These are phyloP conservation scores for Trametes gibbosa DNA, from an alignment of 768 basidiomycete species.

Conservation along the genomic window DNA sequence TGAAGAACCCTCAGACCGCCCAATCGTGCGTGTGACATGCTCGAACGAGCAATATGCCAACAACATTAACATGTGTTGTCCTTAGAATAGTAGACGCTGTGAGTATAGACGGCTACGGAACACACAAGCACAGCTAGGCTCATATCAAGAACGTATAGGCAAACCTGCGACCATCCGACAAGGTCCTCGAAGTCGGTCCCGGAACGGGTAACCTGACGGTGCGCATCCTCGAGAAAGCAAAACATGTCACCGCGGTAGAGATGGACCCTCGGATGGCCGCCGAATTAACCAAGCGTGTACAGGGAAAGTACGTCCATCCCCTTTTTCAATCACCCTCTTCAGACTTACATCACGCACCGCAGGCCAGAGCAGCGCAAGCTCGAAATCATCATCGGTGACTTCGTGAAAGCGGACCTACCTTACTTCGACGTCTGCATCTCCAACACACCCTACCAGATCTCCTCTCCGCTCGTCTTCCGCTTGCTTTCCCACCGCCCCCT, in stretches of 20 bases:
- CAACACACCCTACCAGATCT: slow-evolving; percentile 99
- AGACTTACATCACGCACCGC: not conserved
- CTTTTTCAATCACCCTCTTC: not conserved
- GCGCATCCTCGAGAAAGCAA: slow-evolving; percentile 88
- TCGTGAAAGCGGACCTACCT: slow-evolving; percentile 96
- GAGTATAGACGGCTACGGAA: not conserved
- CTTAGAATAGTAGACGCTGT: slow-evolving; percentile 64
- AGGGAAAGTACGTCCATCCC: slow-evolving; percentile 81
- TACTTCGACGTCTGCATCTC: slow-evolving; percentile 99
- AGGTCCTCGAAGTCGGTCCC: slow-evolving; percentile 95
- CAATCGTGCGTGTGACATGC: slow-evolving; percentile 62
- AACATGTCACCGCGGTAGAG: slow-evolving; percentile 91
- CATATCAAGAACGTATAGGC: slow-evolving; percentile 48
- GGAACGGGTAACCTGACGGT: slow-evolving; percentile 97
- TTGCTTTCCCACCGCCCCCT: slow-evolving; percentile 94
- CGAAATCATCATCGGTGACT: slow-evolving; percentile 94
- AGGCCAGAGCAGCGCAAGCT: slow-evolving; percentile 96
- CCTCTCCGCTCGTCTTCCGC: slow-evolving; percentile 95
- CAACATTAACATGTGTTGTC: not conserved
- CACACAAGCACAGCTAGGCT: too few relatives aligned
- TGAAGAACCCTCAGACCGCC: slow-evolving; percentile 90
- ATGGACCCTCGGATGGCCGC: slow-evolving; percentile 99
- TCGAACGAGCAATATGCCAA: not conserved
- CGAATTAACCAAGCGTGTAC: slow-evolving; percentile 93
- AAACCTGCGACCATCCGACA: slow-evolving; percentile 88